Conservation (phyloP, 2,329 filamentous ascomycete species). For the Apiospora saccharicola region DNA sequence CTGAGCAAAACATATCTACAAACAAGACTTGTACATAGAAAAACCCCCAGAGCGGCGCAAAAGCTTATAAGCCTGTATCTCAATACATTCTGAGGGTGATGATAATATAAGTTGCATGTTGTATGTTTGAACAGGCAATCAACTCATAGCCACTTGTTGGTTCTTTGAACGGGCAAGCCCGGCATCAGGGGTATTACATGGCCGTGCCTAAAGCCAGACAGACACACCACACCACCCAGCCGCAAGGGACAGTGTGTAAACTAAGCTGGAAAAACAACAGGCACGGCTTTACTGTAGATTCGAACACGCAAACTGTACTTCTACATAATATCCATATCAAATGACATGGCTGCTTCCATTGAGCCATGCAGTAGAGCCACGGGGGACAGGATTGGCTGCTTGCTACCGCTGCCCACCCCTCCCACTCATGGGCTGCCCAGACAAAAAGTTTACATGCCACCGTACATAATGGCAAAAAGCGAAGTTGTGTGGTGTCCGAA, state of each 20-base stretch:
- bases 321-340: not conserved
- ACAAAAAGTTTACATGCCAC: too few relatives aligned
- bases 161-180: not conserved
- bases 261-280: not conserved
- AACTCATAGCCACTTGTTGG: not conserved
- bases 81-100: not conserved
- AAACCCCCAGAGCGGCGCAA: not conserved
- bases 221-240: not conserved
- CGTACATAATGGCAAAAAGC: not conserved
- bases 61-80: not conserved
- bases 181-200: too few relatives aligned
- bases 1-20: not conserved
- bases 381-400: not conserved
- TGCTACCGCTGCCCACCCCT: not conserved
- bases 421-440: too few relatives aligned
- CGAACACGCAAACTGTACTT: not conserved
- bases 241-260: not conserved
- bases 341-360: not conserved
- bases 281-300: not conserved
- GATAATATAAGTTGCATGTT: not conserved
- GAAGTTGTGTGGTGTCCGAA: not conserved
- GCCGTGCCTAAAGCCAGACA: too few relatives aligned
- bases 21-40: not conserved
- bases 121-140: not conserved
- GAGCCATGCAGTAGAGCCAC: not conserved